Base-by-base conservation (phyloP, 768 basidiomycete genomes). In the Solioccasus polychromus region DNA sequence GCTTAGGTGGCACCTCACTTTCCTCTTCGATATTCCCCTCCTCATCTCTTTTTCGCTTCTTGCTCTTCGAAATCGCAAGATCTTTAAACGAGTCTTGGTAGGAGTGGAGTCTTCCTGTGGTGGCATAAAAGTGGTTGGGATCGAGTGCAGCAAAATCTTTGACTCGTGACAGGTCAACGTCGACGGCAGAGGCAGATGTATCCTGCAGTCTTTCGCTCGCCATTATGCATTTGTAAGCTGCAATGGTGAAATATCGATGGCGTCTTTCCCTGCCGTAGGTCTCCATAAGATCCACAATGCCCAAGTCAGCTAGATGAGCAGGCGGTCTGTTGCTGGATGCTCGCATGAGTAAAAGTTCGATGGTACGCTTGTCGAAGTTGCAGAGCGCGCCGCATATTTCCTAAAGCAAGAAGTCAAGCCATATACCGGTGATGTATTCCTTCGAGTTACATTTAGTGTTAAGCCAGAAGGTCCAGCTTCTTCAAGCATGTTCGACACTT, bases 251-350 rank as follows among this genome's bases (percentile, higher is more conserved):
- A 60, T 91, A 91, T 51, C 91, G 77, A 61, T 91, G 81, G 19
- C 91, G 85, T 23, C 92, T 83, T 68, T 97, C 90, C 28, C 92
- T 81, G 5, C 90, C 90, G 51, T 76, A 74, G 1, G 81, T 89
- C 67, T 96, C 94, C 76, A 85, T 84, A 23, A 89, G 63, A 29
- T 82, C 78, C 18, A 77, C 76, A 39, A 90, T 77, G 22, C 80
- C 76, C 31, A 88, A 71, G 61, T 92, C 87, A 41, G 71, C 71
- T 12, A 93, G 76, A 62, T 92, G 89, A 5, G 77, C 48, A 4
- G 91, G 91, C 12, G 83, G 80, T 9, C 71, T 72, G 47, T 60
- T 72, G 57, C 75, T 82, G 52, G 82, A 82, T 18, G 86, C 79
- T 35, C 86, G 79, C 14, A 76, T 73, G 25, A 93, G 75, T 20